Evolutionary conservation across 306 rosid genomes (phyloP), one percentile per base, ranked within the genome.

Genomic region (Prunus armeniaca): DNA sequence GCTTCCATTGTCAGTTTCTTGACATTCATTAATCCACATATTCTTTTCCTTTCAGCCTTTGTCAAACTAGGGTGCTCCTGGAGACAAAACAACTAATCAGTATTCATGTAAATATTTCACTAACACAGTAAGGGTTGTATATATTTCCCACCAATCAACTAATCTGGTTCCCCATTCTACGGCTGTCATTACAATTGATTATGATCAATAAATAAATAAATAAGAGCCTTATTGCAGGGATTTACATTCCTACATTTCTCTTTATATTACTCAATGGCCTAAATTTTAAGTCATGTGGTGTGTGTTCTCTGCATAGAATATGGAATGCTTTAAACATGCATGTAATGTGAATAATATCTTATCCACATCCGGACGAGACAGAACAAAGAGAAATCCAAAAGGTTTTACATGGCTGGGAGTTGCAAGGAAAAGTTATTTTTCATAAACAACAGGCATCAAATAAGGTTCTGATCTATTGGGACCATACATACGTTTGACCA

Each of bases 41-140:
- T 68, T 67, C 72, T 83, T 85, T 90, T 96, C 88, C 72, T 96
- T 57, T 96, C 98, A 41, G 87, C 83, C 87, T 96, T 96, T 19
- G 93, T 69, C 82, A 96, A 75, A 75, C 24, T 75, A 5, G 87
- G 89, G 67, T 92, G 99, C 82, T 86, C 94, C 99, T 96, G 88
- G 77, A 89, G 15, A 72, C 67, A 34, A 34, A 58, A 28, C n/a
- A 56, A 63, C 58, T 14, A 13, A 71, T 71, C 63, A 78, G 65
- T 30, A 74, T 7, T 46, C 2, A 43, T 24, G 56, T 4, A n/a
- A 71, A 20, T 18, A 50, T 4, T 65, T 72, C 57, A 32, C 58
- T 12, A 4, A 55, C 46, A 50, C 58, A 20, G 67, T 28, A 24
- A 8, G 12, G 55, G 27, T 30, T 18, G 64, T 18, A 30, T 19